A percentile compares a stretch with the other conserved stretches of the same genome.
Conservation (phyloP, 768 basidiomycete genomes). For the Lanmaoa rubissima region DNA sequence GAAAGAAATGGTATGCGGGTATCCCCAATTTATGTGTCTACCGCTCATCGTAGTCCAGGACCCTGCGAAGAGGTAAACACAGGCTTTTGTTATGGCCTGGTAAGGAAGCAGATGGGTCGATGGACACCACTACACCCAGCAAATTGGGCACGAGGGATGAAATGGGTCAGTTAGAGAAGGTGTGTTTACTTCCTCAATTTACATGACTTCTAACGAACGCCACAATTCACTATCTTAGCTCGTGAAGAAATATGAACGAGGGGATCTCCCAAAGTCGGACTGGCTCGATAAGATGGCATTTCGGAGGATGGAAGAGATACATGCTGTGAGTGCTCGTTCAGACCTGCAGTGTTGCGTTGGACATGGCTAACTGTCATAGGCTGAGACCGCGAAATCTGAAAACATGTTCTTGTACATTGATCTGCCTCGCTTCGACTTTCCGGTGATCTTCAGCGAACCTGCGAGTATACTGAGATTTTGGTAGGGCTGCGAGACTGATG, state of each 20-base stretch:
- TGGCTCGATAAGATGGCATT: constrained; percentile 96
- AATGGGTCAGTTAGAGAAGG: constrained; percentile 94
- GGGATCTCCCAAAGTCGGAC: constrained; percentile 90
- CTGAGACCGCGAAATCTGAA: constrained; percentile 87
- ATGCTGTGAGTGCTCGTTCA: constrained; percentile 57
- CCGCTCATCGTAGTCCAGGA: constrained; percentile 47
- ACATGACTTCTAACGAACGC: neutral
- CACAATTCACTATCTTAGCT: constrained; percentile 41
- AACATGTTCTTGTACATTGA: constrained; percentile 97
- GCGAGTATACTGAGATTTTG: constrained; percentile 39
- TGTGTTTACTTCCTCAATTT: constrained; percentile 25
- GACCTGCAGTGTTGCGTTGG: neutral
- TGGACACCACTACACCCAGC: constrained; percentile 82
- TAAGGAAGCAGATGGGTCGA: constrained; percentile 80
- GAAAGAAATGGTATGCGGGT: constrained; percentile 78
- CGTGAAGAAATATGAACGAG: constrained; percentile 95
- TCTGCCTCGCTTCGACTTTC: constrained; percentile 94
- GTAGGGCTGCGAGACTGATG: neutral
- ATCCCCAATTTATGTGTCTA: neutral
- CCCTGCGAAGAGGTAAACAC: constrained; percentile 88
- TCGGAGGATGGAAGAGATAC: constrained; percentile 92
- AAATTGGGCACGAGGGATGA: constrained; percentile 82
- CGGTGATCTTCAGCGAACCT: constrained; percentile 91
- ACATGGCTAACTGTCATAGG: constrained; percentile 43
- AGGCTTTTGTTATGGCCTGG: constrained; percentile 81